phyloP scores from a whole-genome alignment of 2,329 filamentous ascomycete species.

The Lojkania enalia region DNA sequence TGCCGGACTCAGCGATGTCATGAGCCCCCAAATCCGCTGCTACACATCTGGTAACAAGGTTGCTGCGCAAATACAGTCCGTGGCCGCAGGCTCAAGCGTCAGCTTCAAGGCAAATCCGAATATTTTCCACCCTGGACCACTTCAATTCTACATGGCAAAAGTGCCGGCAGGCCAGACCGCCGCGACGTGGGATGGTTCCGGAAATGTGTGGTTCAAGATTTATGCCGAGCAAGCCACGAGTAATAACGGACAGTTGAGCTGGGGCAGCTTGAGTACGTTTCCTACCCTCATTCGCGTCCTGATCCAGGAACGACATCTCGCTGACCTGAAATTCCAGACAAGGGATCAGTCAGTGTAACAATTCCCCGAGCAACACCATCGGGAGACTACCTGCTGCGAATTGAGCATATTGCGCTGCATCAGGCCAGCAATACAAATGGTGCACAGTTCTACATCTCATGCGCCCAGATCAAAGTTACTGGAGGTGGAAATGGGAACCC shows the following conservation, averaged over 20 bases:
- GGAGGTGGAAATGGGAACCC: constrained; percentile 44
- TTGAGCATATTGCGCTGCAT: constrained; percentile 54
- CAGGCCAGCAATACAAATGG: constrained; percentile 37
- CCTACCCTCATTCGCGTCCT: not conserved
- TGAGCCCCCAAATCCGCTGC: constrained; percentile 37
- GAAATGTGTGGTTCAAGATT: constrained; percentile 45
- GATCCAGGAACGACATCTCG: not conserved
- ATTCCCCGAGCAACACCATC: constrained; percentile 47
- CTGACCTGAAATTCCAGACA: constrained; percentile 6
- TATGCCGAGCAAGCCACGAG: constrained; percentile 28
- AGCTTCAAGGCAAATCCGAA: constrained; percentile 35
- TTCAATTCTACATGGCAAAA: constrained; percentile 46
- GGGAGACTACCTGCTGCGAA: constrained; percentile 51
- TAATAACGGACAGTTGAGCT: constrained; percentile 27
- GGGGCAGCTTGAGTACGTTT: constrained; percentile 27
- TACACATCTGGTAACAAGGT: constrained; percentile 28
- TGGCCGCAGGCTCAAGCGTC: constrained; percentile 36
- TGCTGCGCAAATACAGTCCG: constrained; percentile 21
- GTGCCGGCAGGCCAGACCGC: constrained; percentile 35
- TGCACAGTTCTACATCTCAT: constrained; percentile 52
- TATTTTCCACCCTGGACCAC: constrained; percentile 41
- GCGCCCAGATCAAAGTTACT: constrained; percentile 51
- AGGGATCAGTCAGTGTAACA: constrained; percentile 33
- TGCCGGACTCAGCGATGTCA: constrained; percentile 36
- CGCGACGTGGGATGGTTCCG: constrained; percentile 35